Evolutionary conservation across 208 protist species (phyloP).

Genomic region (Leishmania tropica): DNA sequence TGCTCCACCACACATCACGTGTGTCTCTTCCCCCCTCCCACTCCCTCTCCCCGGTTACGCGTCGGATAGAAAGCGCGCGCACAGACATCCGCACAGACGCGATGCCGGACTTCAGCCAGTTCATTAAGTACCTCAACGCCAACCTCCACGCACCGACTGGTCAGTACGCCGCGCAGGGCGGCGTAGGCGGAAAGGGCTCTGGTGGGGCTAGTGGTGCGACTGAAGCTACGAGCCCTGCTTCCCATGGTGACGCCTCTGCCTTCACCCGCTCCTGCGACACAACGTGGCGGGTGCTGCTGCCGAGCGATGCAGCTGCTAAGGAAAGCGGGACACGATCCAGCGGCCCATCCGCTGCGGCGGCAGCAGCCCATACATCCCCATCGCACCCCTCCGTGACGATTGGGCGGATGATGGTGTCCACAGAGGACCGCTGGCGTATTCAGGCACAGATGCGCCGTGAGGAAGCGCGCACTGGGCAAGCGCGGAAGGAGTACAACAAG

Average conservation of each 20-base stretch:
- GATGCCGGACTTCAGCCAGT: slow-evolving; percentile 79
- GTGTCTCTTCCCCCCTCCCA: background rate
- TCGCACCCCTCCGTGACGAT: slow-evolving; percentile 52
- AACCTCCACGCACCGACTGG: slow-evolving; percentile 50
- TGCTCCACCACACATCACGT: background rate
- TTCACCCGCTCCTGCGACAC: slow-evolving; percentile 63
- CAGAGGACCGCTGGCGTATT: slow-evolving; percentile 86
- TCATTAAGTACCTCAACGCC: slow-evolving; percentile 84
- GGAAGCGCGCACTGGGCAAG: slow-evolving; percentile 69
- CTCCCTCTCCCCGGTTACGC: background rate
- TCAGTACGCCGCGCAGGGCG: slow-evolving; percentile 19
- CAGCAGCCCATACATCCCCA: slow-evolving; percentile 11
- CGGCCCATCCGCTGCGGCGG: slow-evolving; percentile 18
- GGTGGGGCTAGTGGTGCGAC: slow-evolving; percentile 7
- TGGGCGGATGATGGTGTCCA: slow-evolving; percentile 77
- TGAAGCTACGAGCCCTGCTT: slow-evolving; percentile 1
- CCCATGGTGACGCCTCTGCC: slow-evolving; percentile 29
- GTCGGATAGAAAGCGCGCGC: background rate
- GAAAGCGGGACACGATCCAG: slow-evolving; percentile 28
- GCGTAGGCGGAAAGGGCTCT: slow-evolving; percentile 16
- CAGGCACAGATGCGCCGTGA: slow-evolving; percentile 87
- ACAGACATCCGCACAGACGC: background rate
- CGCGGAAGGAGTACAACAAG: slow-evolving; percentile 89
- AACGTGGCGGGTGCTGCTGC: slow-evolving; percentile 65
- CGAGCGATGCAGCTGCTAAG: slow-evolving; percentile 56